Evolutionary conservation across 345 rosid species (phyloP).

Genomic region (Dovyalis caffra): DNA sequence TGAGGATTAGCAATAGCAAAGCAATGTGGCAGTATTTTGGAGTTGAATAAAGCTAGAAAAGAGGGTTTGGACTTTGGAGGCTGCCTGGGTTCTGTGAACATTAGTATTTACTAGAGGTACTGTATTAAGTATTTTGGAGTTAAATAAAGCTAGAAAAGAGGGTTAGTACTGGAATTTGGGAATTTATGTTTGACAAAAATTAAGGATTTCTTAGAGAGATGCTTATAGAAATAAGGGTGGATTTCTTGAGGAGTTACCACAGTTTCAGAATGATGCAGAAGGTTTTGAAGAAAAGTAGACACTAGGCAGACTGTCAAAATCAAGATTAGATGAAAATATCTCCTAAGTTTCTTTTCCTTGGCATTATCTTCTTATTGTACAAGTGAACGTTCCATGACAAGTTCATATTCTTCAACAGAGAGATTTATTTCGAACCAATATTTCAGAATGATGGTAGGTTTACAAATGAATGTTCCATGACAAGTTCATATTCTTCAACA

Average conservation of each 20-base stretch:
- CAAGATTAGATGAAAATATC: too few relatives aligned
- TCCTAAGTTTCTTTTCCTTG: background rate
- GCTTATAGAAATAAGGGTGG: background rate
- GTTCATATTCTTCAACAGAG: background rate
- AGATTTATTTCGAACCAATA: background rate
- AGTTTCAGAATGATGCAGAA: too few relatives aligned
- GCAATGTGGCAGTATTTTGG: background rate
- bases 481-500: background rate
- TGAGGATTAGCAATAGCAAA: background rate
- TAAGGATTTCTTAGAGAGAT: background rate
- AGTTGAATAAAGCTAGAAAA: background rate
- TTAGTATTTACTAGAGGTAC: background rate
- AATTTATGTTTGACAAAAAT: background rate
- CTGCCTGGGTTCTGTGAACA: background rate
- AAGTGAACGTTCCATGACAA: background rate
- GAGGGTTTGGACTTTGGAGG: background rate
- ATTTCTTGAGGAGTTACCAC: background rate
- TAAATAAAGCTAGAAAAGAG: background rate
- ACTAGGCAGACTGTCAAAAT: too few relatives aligned
- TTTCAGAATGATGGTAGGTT: too few relatives aligned
- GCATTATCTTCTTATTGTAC: background rate
- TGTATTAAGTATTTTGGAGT: background rate
- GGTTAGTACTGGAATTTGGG: background rate
- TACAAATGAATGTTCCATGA: background rate
- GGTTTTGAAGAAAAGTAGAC: too few relatives aligned